phyloP scores from a whole-genome alignment of 495 filamentous ascomycete genomes.

The Aspergillus diversus region DNA sequence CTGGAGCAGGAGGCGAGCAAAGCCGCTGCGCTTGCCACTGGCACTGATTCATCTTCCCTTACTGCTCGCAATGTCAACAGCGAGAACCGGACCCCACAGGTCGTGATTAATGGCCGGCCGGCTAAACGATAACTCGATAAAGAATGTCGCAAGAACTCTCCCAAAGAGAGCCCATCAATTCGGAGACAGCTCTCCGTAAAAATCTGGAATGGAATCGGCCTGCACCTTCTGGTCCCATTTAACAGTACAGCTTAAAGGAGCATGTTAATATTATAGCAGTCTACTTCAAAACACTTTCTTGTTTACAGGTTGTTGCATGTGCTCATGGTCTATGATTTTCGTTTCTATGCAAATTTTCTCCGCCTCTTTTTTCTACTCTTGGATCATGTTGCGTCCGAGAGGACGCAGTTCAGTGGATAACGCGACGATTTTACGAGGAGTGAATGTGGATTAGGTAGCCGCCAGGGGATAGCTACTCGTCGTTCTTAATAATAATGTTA shows the following conservation, averaged over 20 bases:
- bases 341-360: slow-evolving; percentile 17
- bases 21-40: slow-evolving; percentile 37
- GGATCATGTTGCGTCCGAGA: slow-evolving; percentile 18
- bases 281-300: slow-evolving; percentile 9
- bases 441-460: slow-evolving; percentile 13
- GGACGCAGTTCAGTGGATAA: slow-evolving; percentile 28
- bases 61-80: slow-evolving; percentile 30
- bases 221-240: slow-evolving; percentile 4
- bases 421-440: slow-evolving; percentile 30
- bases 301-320: slow-evolving; percentile 21
- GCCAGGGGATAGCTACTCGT: slow-evolving; percentile 10
- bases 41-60: slow-evolving; percentile 28
- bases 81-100: slow-evolving; percentile 43
- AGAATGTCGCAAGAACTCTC: slow-evolving; percentile 21
- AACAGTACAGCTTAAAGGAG: not conserved
- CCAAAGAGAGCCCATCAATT: not conserved
- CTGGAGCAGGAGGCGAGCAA: slow-evolving; percentile 28
- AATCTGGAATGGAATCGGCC: not conserved
- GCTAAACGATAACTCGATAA: slow-evolving; percentile 21
- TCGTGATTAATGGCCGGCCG: slow-evolving; percentile 45
- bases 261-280: slow-evolving; percentile 17
- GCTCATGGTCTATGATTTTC: slow-evolving; percentile 23
- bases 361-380: slow-evolving; percentile 21
- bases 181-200: not conserved
- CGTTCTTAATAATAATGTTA: slow-evolving; percentile 29